A percentile compares a stretch with the other conserved stretches of the same genome.
These are phyloP conservation scores for Pestalotiopsis sp. DNA, from an alignment of 2,329 filamentous ascomycete genomes.

Conservation along the genomic window DNA sequence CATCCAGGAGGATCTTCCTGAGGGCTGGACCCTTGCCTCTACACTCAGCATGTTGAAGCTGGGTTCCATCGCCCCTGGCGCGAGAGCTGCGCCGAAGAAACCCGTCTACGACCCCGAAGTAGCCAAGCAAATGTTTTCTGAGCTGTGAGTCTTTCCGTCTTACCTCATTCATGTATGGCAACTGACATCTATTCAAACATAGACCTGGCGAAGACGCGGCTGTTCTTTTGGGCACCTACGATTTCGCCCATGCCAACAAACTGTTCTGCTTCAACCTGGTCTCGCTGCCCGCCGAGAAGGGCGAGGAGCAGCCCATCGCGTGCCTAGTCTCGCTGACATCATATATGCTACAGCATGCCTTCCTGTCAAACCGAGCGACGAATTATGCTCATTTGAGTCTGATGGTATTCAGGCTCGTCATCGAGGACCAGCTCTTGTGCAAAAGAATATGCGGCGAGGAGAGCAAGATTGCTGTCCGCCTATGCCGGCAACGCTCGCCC, in stretches of 20 bases:
- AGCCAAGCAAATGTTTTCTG: conserved; percentile 77
- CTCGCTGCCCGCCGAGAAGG: conserved; percentile 62
- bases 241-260: conserved; percentile 94
- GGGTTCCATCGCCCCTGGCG: conserved; percentile 70
- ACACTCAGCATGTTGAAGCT: conserved; percentile 86
- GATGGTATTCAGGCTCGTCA: conserved; percentile 80
- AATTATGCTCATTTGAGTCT: conserved; percentile 85
- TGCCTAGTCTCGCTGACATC: conserved; percentile 86
- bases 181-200: not conserved
- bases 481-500: conserved; percentile 88
- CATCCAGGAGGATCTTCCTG: conserved; percentile 86
- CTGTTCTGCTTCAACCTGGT: conserved; percentile 88
- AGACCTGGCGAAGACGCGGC: conserved; percentile 81
- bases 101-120: conserved; percentile 73
- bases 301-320: conserved; percentile 73
- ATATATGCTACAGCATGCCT: conserved; percentile 91
- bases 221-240: conserved; percentile 82
- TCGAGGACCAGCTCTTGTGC: conserved; percentile 81
- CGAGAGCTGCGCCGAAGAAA: conserved; percentile 59
- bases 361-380: conserved; percentile 76
- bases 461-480: conserved; percentile 70
- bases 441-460: conserved; percentile 85
- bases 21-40: conserved; percentile 82
- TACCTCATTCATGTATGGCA: too few relatives aligned
- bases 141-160: conserved; percentile 61